Evolutionary conservation across 164 flowering plant species (phyloP).

Genomic region (Protea cynaroides): DNA sequence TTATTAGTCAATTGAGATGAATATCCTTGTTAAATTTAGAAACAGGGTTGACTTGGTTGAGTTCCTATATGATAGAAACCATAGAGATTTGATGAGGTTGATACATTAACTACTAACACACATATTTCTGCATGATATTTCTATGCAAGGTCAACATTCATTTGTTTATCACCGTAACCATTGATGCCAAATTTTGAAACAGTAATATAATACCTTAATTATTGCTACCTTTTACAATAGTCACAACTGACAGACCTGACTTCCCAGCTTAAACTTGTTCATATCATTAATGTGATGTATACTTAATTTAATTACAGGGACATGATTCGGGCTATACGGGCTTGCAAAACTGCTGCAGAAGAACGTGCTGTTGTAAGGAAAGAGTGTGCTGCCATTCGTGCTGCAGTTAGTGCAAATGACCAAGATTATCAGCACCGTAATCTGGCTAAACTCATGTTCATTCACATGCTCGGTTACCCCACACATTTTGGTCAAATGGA

Average conservation of each 20-base stretch:
- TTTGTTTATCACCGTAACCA: not conserved
- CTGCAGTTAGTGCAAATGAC: constrained; percentile 88
- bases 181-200: not conserved
- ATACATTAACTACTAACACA: not conserved
- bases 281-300: not conserved
- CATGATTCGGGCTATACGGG: constrained; percentile 98
- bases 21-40: too few species aligned
- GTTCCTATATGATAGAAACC: too few species aligned
- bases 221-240: not conserved
- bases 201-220: not conserved
- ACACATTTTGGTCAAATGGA: constrained; percentile 99
- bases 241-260: not conserved
- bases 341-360: constrained; percentile 98
- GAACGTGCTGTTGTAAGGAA: constrained; percentile 97
- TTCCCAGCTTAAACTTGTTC: not conserved
- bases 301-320: constrained; percentile 48
- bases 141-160: not conserved
- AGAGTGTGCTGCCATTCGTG: constrained; percentile 97
- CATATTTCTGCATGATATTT: not conserved
- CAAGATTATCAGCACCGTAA: constrained; percentile 91
- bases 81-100: too few species aligned
- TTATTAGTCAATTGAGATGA: too few species aligned
- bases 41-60: too few species aligned
- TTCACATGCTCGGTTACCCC: constrained; percentile 99
- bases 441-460: constrained; percentile 98